Conservation (phyloP, 345 rosid species). For the Salix exigua region DNA sequence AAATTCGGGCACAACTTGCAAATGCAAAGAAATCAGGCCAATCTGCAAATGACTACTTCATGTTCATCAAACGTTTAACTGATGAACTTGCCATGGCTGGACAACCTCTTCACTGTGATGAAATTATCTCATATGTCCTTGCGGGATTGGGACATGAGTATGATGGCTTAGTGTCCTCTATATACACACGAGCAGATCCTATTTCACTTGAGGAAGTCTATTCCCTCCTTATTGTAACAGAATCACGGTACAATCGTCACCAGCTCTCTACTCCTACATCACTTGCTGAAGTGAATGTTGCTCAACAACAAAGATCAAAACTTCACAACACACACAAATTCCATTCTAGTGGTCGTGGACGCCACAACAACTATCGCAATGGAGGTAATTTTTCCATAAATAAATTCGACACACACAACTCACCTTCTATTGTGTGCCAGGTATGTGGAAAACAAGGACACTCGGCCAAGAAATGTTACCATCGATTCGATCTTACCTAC, state of each 20-base stretch:
- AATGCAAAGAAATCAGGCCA: neutral
- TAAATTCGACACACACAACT: neutral
- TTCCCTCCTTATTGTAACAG: neutral
- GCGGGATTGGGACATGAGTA: neutral
- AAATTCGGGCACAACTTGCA: neutral
- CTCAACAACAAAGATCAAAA: too few species aligned
- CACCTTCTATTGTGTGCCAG: neutral
- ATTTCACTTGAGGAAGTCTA: too few species aligned
- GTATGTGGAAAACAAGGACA: accelerated
- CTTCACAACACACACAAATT: accelerated
- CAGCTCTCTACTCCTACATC: neutral
- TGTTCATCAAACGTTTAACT: too few species aligned
- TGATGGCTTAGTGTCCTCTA: neutral
- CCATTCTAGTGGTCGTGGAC: accelerated
- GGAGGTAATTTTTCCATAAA: too few species aligned
- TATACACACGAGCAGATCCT: too few species aligned
- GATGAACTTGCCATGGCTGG: neutral
- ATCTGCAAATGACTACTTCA: too few species aligned
- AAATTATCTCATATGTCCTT: too few species aligned
- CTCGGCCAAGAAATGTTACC: neutral
- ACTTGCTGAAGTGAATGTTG: too few species aligned
- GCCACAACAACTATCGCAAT: accelerated
- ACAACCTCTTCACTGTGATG: neutral
- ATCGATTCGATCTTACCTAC: neutral
- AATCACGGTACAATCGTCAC: neutral